Evolutionary conservation across 768 basidiomycete species (phyloP), one percentile per base, ranked within the genome.

Genomic region (Termitomyces bulborhizus): DNA sequence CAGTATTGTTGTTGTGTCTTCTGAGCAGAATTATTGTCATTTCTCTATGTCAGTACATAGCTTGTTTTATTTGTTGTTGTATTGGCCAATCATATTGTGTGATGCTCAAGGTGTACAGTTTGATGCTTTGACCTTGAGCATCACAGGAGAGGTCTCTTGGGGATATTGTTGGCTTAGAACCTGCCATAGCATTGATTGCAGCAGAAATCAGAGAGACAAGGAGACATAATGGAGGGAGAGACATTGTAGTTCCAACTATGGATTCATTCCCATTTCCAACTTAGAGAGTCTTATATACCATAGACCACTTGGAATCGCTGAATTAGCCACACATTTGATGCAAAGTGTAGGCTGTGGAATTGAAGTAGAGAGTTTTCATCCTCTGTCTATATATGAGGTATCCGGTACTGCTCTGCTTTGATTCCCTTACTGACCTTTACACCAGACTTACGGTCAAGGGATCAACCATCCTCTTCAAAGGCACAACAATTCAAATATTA

Each of bases 391-490:
- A 7, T 62, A 43, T 6, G 61, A 62, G 54, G 61, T 62, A 44
- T 37, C 16, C 32, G 16, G 11, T 26, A 5, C 27, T 24, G 1
- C 40, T 27, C 39, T 31, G 13, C 16, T 0, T 27, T 4, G 15
- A 3, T 16, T 37, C 37, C 15, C 48, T 18, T 16, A 18, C 15
- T 16, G 29, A 8, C 8, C 13, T 18, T 55, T 1, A 1, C 31
- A 1, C 31, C 49, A 63, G 62, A 63, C 62, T 13, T 63, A 59
- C 16, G 60, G 56, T 21, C 8, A 44, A 39, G 62, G 62, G 41
- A 40, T 63, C 24, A 53, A 51, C 3, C 60, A 59, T 29, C 48
- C 54, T 36, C 60, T 57, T 24, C 48, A 53, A 41, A 62, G 31
- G 44, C 58, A 58, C 39, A 56, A 49, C 31, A 44, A 24, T 41